Base-by-base conservation (phyloP, 202 grass and related monocot species). In the Cymbopogon flexuosus region DNA sequence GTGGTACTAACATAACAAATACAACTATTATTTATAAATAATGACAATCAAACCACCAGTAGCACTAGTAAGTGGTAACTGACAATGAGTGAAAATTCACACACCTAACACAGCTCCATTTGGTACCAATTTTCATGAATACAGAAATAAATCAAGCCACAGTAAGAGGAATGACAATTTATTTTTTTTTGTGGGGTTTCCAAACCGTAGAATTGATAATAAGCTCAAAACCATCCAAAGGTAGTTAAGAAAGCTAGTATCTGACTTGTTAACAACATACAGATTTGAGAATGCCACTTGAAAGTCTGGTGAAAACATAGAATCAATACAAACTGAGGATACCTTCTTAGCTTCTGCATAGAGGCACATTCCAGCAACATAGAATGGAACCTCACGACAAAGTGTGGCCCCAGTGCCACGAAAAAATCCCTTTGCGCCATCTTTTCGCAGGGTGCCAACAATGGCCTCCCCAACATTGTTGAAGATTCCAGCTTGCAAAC, bases 291-390 rank as follows among this genome's bases (percentile, higher is more conserved):
- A 72, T 47, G 16, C 35, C 13, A 61, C 58, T 27, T 37, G 10
- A 57, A 47, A 14, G 14, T 57, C 22, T n/a, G 3, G 34, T 84
- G 36, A 37, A 52, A 42, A 62, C 21, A 39, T 3, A 61, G 45
- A 15, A 85, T 16, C 5, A 37, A 19, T 37, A 73, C 11, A 23
- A 68, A 70, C 15, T 22, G 3, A 21, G 19, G 8, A 60, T 85
- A 98, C 95, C 95, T 98, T 98, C 65, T 94, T 98, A 76, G 95
- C 92, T 85, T 98, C 95, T 36, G 88, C 90, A 77, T 98, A 98
- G 59, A 98, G 90, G 69, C 90, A 84, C 90, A 98, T 89, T 79
- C 95, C 95, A 29, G 92, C 92, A 76, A 98, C 95, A 91, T 98
- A 98, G 68, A 98, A 94, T 18, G 95, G 95, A 65, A 98, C 95